Evolutionary conservation across 352 stramenopile genomes (phyloP), one percentile per base, ranked within the genome.

Genomic region (Lagenidium sp.): DNA sequence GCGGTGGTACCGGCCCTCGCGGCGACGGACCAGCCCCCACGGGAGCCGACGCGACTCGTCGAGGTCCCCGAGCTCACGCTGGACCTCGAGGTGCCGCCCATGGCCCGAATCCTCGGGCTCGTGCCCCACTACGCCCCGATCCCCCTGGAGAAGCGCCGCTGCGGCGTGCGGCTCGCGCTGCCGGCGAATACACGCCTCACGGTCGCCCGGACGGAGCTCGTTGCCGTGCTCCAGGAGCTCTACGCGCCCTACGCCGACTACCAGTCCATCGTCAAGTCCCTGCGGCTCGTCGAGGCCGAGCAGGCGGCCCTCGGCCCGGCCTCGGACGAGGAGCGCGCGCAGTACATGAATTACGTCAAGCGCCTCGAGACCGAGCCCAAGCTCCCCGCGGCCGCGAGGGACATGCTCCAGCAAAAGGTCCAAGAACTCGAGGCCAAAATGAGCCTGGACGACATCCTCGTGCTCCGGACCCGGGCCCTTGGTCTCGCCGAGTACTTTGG

Each of bases 171-270:
- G 36, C 28, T 65, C 11, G 12, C 53, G 26, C 44, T 65, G 12
- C 51, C 51, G 1, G 20, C 43, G 36, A 53, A 43, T 24, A 57
- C 55, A 40, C 37, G 42, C 12, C 36, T 65, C 12, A 50, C 34
- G 22, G 28, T 65, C 11, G 51, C 48, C 36, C 55, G 52, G 40
- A 47, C 44, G 24, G 34, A 41, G 11, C 39, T 60, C 23, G 36
- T 60, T 26, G 26, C 35, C 11, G 44, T 53, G 29, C 41, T 65
- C 6, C 41, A 57, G 32, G 56, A 60, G 13, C 41, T 56, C 23
- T 61, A 48, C 42, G 50, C 60, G 22, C 56, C 50, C 21, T 60
- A 55, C 28, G 40, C 49, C 21, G 45, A 65, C 34, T 57, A 65
- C 23, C 56, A 61, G n/a, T 47, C 54, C 15, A 44, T 44, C 8